Percentiles rank a stretch among this genome's conserved stretches.
Evolutionary conservation across 495 filamentous ascomycete species (phyloP).

Genomic region (Xylaria castorea): DNA sequence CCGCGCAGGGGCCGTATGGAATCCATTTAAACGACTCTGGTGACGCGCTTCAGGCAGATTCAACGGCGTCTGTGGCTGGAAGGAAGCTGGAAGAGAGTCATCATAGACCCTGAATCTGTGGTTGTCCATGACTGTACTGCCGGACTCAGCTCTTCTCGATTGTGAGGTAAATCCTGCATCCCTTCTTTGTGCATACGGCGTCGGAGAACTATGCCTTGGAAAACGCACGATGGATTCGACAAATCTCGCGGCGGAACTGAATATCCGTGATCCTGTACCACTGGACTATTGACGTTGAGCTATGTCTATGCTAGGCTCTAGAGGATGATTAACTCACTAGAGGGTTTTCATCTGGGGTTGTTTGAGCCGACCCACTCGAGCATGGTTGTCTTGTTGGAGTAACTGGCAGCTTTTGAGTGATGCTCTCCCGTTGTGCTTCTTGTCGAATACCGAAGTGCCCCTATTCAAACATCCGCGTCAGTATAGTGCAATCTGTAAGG

Average conservation of each 20-base stretch:
- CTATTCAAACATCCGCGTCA: conserved; percentile 38
- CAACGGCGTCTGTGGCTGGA: conserved; percentile 63
- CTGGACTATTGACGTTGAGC: conserved; percentile 26
- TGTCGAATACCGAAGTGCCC: conserved; percentile 15
- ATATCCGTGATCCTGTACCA: conserved; percentile 33
- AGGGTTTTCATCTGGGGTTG: conserved; percentile 26
- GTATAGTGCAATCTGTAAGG: conserved; percentile 2
- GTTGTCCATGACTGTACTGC: conserved; percentile 23
- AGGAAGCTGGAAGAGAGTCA: conserved; percentile 55
- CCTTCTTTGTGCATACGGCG: conserved; percentile 25
- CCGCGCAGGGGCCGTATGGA: conserved; percentile 53
- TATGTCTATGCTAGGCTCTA: background rate
- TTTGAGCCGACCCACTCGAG: conserved; percentile 22
- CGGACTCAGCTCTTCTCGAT: conserved; percentile 16
- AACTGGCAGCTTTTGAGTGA: conserved; percentile 28
- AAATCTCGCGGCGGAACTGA: conserved; percentile 41
- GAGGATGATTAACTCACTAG: conserved; percentile 29
- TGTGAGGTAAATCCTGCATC: conserved; percentile 24
- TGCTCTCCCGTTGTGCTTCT: conserved; percentile 13
- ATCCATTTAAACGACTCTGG: conserved; percentile 52
- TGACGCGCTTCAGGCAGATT: conserved; percentile 60
- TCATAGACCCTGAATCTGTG: conserved; percentile 54
- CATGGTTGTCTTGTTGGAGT: conserved; percentile 39
- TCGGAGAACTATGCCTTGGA: conserved; percentile 33
- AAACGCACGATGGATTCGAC: conserved; percentile 34